phyloP scores from a whole-genome alignment of 805 yeast genomes.

The Starmerella floricola region DNA sequence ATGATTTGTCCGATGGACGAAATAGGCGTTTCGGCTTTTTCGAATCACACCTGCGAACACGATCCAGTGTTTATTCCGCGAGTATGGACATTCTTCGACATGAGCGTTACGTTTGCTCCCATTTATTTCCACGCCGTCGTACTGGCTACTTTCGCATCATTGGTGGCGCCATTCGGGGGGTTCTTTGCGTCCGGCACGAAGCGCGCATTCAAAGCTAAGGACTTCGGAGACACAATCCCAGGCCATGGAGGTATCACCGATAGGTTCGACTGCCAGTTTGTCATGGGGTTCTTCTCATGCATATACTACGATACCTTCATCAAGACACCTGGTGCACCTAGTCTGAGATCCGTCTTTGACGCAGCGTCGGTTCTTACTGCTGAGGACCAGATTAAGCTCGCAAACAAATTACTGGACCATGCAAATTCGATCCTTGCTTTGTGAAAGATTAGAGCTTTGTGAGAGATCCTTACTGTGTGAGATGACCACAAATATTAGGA shows the following conservation, averaged over 20 bases:
- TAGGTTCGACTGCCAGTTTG: conserved; percentile 92
- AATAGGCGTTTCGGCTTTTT: conserved; percentile 43
- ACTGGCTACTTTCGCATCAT: conserved; percentile 86
- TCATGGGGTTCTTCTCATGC: conserved; percentile 93
- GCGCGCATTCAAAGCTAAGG: conserved; percentile 91
- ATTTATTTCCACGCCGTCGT: conserved; percentile 79
- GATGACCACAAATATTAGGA: no score
- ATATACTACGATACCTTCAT: conserved; percentile 88
- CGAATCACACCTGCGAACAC: conserved; percentile 59
- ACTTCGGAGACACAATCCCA: conserved; percentile 96
- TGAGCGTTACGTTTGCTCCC: conserved; percentile 56
- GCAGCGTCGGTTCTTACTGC: conserved; percentile 33
- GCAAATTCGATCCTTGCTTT: background rate
- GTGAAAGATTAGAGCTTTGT: no score
- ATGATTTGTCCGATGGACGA: conserved; percentile 78
- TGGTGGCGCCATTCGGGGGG: conserved; percentile 97
- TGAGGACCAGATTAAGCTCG: conserved; percentile 12
- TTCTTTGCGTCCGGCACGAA: conserved; percentile 96
- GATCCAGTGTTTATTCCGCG: conserved; percentile 85
- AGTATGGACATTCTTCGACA: conserved; percentile 42
- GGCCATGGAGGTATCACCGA: conserved; percentile 99
- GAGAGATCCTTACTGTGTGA: no score
- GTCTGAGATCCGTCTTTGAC: conserved; percentile 58
- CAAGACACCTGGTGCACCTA: conserved; percentile 44
- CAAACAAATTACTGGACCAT: background rate